A percentile compares a stretch with the other conserved stretches of the same genome.
Conservation (phyloP, 2,329 filamentous ascomycete genomes). For the Myriosclerotinia scirpicola region DNA sequence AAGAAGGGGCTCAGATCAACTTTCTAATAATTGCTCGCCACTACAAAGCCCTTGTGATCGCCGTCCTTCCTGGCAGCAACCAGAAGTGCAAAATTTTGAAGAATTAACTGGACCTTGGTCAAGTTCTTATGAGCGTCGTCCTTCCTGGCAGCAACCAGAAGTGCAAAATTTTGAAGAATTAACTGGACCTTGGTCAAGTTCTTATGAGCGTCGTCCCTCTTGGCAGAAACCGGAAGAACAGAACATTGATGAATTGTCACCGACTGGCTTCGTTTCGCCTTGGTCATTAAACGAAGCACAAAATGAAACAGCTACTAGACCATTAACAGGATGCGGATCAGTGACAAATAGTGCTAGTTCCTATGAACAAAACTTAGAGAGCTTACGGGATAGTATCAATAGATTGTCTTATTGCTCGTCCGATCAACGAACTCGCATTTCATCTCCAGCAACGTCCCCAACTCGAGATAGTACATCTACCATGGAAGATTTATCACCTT, state of each 20-base stretch:
- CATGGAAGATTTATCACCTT: slow-evolving; percentile 33
- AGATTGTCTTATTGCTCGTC: slow-evolving; percentile 61
- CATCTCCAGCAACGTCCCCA: slow-evolving; percentile 59
- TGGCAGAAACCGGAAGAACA: slow-evolving; percentile 18
- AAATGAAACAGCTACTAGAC: slow-evolving; percentile 24
- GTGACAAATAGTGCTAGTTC: slow-evolving; percentile 58
- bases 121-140: not conserved
- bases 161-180: not conserved
- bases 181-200: slow-evolving; percentile 17
- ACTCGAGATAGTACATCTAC: slow-evolving; percentile 54
- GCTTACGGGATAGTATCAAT: slow-evolving; percentile 55
- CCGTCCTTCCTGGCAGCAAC: slow-evolving; percentile 25
- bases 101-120: slow-evolving; percentile 17
- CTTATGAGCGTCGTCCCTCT: slow-evolving; percentile 6
- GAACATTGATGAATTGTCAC: slow-evolving; percentile 17
- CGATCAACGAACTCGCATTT: slow-evolving; percentile 59
- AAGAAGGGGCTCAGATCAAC: slow-evolving; percentile 31
- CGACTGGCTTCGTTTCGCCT: not conserved
- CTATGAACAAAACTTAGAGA: slow-evolving; percentile 58
- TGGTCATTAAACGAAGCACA: slow-evolving; percentile 20
- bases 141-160: slow-evolving; percentile 25
- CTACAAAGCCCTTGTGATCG: slow-evolving; percentile 25
- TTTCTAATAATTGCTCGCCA: slow-evolving; percentile 31
- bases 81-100: slow-evolving; percentile 1
- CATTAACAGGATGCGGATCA: slow-evolving; percentile 52